These are phyloP conservation scores for Ambrosiella cleistominuta DNA, from an alignment of 2,329 filamentous ascomycete species.

Conservation along the genomic window DNA sequence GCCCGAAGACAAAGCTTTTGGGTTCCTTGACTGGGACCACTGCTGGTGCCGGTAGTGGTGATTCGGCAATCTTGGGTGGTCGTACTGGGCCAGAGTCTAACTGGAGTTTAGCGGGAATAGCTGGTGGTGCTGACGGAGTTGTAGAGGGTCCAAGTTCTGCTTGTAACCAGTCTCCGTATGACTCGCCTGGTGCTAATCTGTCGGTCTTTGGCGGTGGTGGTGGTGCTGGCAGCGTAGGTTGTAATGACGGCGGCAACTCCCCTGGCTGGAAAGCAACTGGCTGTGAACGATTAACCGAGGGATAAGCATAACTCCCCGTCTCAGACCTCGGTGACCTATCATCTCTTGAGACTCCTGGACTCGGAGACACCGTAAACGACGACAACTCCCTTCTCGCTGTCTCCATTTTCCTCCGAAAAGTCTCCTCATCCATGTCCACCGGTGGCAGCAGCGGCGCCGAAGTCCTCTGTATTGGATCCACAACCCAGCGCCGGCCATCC, in stretches of 20 bases:
- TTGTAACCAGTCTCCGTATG: neutral
- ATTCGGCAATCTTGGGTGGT: neutral
- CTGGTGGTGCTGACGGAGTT: neutral
- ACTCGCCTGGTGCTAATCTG: neutral
- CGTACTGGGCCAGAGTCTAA: neutral
- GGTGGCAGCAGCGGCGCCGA: neutral
- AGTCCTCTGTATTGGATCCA: neutral
- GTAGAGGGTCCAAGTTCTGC: neutral
- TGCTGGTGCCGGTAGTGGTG: neutral
- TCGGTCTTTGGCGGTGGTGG: neutral
- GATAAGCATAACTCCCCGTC: constrained; percentile 25
- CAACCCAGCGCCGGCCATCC: constrained; percentile 28
- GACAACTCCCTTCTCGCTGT: constrained; percentile 31
- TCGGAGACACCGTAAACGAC: constrained; percentile 13
- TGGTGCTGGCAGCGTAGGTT: neutral
- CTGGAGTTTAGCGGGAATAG: constrained; percentile 3
- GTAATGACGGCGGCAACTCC: neutral
- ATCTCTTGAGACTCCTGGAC: neutral
- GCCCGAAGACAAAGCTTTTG: constrained; percentile 51
- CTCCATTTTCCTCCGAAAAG: constrained; percentile 35
- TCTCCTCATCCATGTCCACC: constrained; percentile 20
- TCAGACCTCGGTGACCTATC: neutral
- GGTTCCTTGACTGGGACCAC: constrained; percentile 1
- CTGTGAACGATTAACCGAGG: constrained; percentile 26
- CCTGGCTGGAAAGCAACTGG: constrained; percentile 20